A percentile compares a stretch with the other conserved stretches of the same genome.
phyloP scores from a whole-genome alignment of 495 filamentous ascomycete species.

The Rhypophila decipiens region DNA sequence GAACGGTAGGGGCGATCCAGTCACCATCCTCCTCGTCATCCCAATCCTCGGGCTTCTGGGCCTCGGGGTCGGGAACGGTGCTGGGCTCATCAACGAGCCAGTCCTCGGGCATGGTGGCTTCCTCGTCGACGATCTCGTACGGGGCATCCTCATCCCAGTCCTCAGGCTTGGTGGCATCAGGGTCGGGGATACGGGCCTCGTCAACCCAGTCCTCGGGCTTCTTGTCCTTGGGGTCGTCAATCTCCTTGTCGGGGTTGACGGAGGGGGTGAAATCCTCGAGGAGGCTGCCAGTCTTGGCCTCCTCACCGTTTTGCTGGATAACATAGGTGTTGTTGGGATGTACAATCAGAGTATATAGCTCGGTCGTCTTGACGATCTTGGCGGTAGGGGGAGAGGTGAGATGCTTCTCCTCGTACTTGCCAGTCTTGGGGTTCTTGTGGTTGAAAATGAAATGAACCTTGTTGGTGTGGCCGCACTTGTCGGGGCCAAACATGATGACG shows the following conservation, averaged over 20 bases:
- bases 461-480: conserved; percentile 99
- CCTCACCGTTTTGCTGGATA: conserved; percentile 83
- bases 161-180: conserved; percentile 89
- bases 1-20: conserved; percentile 87
- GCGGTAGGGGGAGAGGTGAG: conserved; percentile 76
- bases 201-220: conserved; percentile 98
- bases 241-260: conserved; percentile 93
- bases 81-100: conserved; percentile 92
- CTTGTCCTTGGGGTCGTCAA: conserved; percentile 90
- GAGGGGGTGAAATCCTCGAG: conserved; percentile 90
- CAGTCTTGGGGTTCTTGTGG: conserved; percentile 99
- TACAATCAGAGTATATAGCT: conserved; percentile 94
- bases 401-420: conserved; percentile 99
- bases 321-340: conserved; percentile 91
- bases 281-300: conserved; percentile 80
- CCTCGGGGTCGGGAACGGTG: conserved; percentile 88
- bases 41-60: conserved; percentile 99
- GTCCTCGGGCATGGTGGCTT: conserved; percentile 85
- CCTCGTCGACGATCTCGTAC: conserved; percentile 89
- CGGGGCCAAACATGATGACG: conserved; percentile 99
- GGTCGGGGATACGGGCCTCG: conserved; percentile 80
- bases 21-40: conserved; percentile 99
- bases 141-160: conserved; percentile 99
- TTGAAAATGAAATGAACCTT: conserved; percentile 99
- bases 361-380: conserved; percentile 80